Evolutionary conservation across 148 eudicot species (phyloP).

Genomic region (Rhododendron simsii): DNA sequence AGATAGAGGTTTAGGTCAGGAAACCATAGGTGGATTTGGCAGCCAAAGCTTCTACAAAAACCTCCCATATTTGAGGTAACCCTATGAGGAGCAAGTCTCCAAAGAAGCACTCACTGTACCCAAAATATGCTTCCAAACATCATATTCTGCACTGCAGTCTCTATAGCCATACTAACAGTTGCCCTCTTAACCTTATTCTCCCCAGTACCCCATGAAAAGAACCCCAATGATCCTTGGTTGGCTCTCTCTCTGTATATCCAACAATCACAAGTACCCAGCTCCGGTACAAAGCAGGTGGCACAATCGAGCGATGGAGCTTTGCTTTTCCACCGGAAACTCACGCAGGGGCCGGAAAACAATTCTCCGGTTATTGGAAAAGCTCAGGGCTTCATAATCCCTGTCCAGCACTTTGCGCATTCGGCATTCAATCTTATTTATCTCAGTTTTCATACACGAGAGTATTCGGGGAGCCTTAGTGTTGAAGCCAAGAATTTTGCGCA

Average conservation of each 20-base stretch:
- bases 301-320: constrained; percentile 33
- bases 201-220: constrained; percentile 36
- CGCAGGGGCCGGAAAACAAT: constrained; percentile 60
- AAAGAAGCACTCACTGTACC: not conserved
- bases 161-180: constrained; percentile 47
- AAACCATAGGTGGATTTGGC: constrained; percentile 39
- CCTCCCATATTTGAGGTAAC: constrained; percentile 6
- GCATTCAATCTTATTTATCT: constrained; percentile 68
- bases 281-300: not conserved
- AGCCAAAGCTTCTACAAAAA: constrained; percentile 16
- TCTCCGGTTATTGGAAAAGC: constrained; percentile 62
- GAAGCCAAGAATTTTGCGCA: constrained; percentile 40
- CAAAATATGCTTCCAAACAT: constrained; percentile 47
- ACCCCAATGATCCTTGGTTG: constrained; percentile 22
- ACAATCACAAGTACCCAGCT: constrained; percentile 29
- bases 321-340: constrained; percentile 52
- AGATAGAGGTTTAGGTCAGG: constrained; percentile 21
- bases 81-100: constrained; percentile 10
- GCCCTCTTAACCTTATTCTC: constrained; percentile 57
- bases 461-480: constrained; percentile 63
- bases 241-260: constrained; percentile 68
- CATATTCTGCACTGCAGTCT: constrained; percentile 53
- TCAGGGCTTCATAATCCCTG: constrained; percentile 76
- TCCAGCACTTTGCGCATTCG: constrained; percentile 54
- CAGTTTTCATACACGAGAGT: constrained; percentile 42